Percentiles rank a stretch among this genome's conserved stretches.
phyloP scores from a whole-genome alignment of 768 basidiomycete species.

The Hygrocybe punicea region DNA sequence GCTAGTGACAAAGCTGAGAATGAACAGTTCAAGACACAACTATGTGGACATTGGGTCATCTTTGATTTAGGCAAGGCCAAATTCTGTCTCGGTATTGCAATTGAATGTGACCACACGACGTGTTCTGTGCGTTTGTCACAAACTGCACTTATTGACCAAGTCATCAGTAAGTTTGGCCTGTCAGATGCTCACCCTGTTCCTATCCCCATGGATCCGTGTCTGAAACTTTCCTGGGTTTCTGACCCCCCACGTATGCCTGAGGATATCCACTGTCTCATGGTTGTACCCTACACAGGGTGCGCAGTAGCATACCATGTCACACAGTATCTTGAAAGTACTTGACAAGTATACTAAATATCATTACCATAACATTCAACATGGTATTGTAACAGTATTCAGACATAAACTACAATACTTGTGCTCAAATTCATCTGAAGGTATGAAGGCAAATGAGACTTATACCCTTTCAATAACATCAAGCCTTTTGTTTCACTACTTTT shows the following conservation, averaged over 20 bases:
- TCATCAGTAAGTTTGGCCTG: background rate
- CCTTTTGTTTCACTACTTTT: too few species aligned
- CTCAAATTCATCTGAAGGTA: too few species aligned
- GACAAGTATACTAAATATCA: too few species aligned
- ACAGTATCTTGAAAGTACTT: too few species aligned
- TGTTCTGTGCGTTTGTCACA: slow-evolving; percentile 24
- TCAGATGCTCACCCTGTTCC: background rate
- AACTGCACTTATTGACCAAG: slow-evolving; percentile 23
- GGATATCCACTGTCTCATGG: background rate
- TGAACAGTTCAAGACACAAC: slow-evolving; percentile 25
- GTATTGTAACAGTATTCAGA: too few species aligned
- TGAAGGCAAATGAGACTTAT: too few species aligned
- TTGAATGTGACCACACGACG: slow-evolving; percentile 24
- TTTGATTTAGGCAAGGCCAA: slow-evolving; percentile 32
- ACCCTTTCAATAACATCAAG: too few species aligned
- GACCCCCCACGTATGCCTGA: background rate
- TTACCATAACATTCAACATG: too few species aligned
- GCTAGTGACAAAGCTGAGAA: slow-evolving; percentile 12
- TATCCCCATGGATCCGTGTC: background rate
- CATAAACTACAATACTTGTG: too few species aligned
- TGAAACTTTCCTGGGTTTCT: background rate
- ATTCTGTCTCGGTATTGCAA: slow-evolving; percentile 37
- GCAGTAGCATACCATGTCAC: too few species aligned
- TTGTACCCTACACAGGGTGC: too few species aligned
- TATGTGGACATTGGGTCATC: slow-evolving; percentile 29